A percentile compares a stretch with the other conserved stretches of the same genome.
Conservation (phyloP, 176 grass and related monocot species). For the Oryza australiensis region DNA sequence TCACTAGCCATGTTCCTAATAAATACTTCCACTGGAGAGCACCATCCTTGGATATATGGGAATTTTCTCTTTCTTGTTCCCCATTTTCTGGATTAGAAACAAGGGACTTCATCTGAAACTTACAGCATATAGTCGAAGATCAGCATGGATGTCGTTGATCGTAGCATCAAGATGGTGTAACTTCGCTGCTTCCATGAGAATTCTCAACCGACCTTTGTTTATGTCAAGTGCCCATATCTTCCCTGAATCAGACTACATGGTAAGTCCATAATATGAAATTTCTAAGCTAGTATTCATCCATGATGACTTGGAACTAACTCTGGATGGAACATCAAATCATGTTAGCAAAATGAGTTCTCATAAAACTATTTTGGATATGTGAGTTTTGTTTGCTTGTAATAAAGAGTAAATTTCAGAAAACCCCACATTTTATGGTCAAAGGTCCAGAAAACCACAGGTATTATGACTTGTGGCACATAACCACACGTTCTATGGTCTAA, state of each 20-base stretch:
- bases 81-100: not conserved
- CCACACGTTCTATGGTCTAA: too few relatives aligned
- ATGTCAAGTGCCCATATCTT: slow-evolving; percentile 82
- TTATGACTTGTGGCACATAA: too few relatives aligned
- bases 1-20: slow-evolving; percentile 8
- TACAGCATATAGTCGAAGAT: slow-evolving; percentile 85
- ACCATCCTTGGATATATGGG: not conserved
- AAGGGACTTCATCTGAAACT: slow-evolving; percentile 39
- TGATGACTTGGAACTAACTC: not conserved
- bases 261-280: slow-evolving; percentile 8
- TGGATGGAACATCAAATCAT: not conserved
- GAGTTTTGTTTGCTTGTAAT: slow-evolving; percentile 3
- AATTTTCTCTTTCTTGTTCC: not conserved
- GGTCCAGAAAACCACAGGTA: too few relatives aligned
- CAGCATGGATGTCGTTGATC: slow-evolving; percentile 64
- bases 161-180: slow-evolving; percentile 60
- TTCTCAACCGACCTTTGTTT: slow-evolving; percentile 89
- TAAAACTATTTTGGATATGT: slow-evolving; percentile 9
- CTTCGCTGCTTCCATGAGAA: slow-evolving; percentile 78
- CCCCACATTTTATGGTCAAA: too few relatives aligned
- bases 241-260: slow-evolving; percentile 46
- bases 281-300: not conserved
- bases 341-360: slow-evolving; percentile 7
- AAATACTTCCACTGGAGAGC: slow-evolving; percentile 32
- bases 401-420: too few relatives aligned